Evolutionary conservation across 75 land plant genomes (phyloP), one percentile per base, ranked within the genome.

Genomic region (Larix kaempferi): DNA sequence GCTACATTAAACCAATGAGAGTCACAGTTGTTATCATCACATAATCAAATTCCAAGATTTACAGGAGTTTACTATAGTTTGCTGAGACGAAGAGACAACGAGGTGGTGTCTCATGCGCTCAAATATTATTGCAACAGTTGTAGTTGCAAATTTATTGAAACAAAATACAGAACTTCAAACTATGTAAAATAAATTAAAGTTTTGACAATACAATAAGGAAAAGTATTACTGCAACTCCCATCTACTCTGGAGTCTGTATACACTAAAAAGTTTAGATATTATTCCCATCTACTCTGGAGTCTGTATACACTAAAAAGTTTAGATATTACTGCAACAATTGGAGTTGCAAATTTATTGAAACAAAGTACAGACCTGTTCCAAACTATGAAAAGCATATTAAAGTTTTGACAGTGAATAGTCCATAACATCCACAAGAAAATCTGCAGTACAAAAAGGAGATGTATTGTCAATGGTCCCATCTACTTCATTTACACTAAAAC

Each of bases 341-440:
- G n/a, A 54, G 58, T 69, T 29, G 59, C 56, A 52, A 49, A 71
- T 54, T 35, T 27, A 71, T 76, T 69, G 67, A 77, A 77, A 22
- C 16, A 35, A 16, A 49, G 6, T 37, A 6, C 21, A 59, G 4
- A 59, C 6, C 29, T 63, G 12, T 77, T 29, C 67, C 75, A 71
- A 74, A 74, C 59, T 81, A 67, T 59, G 74, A 55, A 60, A 60
- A 60, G 62, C 21, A 60, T 0, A 49, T 88, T 82, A 96, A 33
- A 92, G 78, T 89, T 87, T 94, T 2, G 93, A 87, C 88, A 96
- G 77, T 52, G 89, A 62, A 81, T 88, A 85, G 72, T 96, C 99
- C 99, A 96, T 92, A 33, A 77, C 99, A 82, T 96, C 98, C 22
- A 89, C 92, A 56, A 96, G 83, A 82, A 88, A 96, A 81, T 94